Conservation (phyloP, 345 rosid genomes). For the Psidium friedrichsthalianum region DNA sequence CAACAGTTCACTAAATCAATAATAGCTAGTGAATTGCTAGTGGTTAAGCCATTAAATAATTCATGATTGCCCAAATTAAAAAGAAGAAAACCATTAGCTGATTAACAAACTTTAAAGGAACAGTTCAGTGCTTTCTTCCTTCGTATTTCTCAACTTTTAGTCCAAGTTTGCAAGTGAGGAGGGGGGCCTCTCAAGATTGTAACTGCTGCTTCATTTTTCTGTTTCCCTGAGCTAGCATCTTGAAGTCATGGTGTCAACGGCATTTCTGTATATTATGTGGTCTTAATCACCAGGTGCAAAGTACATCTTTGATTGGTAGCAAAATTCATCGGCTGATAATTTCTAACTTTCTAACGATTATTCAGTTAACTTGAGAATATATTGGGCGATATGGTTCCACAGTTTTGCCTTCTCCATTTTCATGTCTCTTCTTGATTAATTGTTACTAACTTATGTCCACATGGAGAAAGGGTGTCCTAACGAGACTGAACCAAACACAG, state of each 20-base stretch:
- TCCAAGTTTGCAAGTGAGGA: background rate
- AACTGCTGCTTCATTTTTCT: background rate
- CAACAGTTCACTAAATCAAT: background rate
- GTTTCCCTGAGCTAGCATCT: background rate
- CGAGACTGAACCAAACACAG: background rate
- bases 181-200: background rate
- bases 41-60: background rate
- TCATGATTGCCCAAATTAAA: too few species aligned
- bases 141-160: background rate
- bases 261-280: background rate
- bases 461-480: background rate
- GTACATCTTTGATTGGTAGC: background rate
- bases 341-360: background rate
- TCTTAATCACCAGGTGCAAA: background rate
- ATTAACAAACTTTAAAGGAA: background rate
- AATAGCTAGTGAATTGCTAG: background rate
- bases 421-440: background rate
- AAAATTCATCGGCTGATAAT: background rate
- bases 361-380: background rate
- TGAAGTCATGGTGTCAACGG: background rate
- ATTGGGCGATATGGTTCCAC: background rate
- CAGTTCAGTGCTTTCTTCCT: background rate
- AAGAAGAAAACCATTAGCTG: background rate
- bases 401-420: background rate
- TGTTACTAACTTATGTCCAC: background rate